Percentiles rank a stretch among this genome's conserved stretches.
Conservation (phyloP, 208 protist genomes). For the Leishmania mexicana region DNA sequence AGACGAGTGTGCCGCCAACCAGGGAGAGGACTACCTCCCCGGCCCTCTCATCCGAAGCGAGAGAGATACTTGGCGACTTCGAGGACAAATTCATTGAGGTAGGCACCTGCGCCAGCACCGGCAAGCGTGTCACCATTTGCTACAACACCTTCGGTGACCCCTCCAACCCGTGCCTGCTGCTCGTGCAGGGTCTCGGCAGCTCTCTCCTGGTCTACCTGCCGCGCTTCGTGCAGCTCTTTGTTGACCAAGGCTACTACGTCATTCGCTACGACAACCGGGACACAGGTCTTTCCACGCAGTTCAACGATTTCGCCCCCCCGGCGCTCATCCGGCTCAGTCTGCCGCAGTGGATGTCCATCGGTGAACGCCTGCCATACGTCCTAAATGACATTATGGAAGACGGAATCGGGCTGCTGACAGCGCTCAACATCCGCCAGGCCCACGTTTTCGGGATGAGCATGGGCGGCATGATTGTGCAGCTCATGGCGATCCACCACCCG, state of each 20-base stretch:
- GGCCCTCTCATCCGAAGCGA: conserved; percentile 11
- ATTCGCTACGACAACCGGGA: conserved; percentile 87
- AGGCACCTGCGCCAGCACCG: conserved; percentile 63
- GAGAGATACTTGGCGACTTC: conserved; percentile 27
- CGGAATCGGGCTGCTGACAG: conserved; percentile 56
- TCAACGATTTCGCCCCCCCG: conserved; percentile 42
- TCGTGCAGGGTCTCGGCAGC: conserved; percentile 61
- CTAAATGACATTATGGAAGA: conserved; percentile 77
- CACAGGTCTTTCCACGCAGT: conserved; percentile 58
- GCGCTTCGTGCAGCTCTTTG: conserved; percentile 47
- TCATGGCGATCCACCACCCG: conserved; percentile 60
- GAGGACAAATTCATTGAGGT: conserved; percentile 57
- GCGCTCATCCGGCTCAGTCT: conserved; percentile 45
- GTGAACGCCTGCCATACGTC: conserved; percentile 55
- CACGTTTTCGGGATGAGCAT: conserved; percentile 78
- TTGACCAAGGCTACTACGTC: conserved; percentile 62
- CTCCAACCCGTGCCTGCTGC: conserved; percentile 61
- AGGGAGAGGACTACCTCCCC: not conserved
- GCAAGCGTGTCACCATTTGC: conserved; percentile 66
- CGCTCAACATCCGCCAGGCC: conserved; percentile 53
- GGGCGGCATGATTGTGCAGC: conserved; percentile 86
- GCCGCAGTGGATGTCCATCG: conserved; percentile 50
- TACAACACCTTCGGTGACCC: conserved; percentile 79
- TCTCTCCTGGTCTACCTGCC: conserved; percentile 36
- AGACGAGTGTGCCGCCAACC: not conserved